Conservation (phyloP, 768 basidiomycete species). For the Lentinula detonsa region DNA sequence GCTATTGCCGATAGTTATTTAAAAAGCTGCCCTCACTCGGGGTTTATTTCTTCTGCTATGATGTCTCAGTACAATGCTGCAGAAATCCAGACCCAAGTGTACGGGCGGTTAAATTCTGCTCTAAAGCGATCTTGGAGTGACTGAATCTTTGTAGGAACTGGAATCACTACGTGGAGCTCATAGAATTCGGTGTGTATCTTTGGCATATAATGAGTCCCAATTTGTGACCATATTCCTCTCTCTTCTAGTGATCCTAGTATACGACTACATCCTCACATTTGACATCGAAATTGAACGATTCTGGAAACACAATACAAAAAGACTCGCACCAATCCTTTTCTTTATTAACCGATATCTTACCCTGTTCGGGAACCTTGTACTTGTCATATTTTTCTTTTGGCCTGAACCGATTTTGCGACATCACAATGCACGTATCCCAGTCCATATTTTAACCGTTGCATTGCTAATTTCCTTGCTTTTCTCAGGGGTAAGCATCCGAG, state of each 20-base stretch:
- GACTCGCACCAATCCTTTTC: background rate
- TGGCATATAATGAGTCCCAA: too few species aligned
- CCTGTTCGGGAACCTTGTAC: background rate
- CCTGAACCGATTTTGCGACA: background rate
- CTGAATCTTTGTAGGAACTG: background rate
- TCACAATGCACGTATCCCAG: background rate
- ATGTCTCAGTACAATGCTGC: too few species aligned
- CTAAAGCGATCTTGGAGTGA: too few species aligned
- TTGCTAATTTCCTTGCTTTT: background rate
- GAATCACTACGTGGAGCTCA: background rate
- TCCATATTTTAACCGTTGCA: background rate
- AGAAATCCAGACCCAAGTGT: too few species aligned
- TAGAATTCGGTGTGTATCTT: background rate
- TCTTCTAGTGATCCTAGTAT: background rate
- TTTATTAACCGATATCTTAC: slow-evolving; percentile 3
- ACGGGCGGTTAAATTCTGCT: too few species aligned
- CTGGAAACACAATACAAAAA: background rate
- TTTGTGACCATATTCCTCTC: background rate
- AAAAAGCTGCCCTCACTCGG: too few species aligned
- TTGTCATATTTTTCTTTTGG: slow-evolving; percentile 1
- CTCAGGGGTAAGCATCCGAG: background rate
- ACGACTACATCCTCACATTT: slow-evolving; percentile 5
- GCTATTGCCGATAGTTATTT: too few species aligned
- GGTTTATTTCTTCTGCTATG: too few species aligned
- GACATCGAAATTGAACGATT: background rate